phyloP scores from a whole-genome alignment of 2,329 filamentous ascomycete genomes.

The Alternaria conjuncta region DNA sequence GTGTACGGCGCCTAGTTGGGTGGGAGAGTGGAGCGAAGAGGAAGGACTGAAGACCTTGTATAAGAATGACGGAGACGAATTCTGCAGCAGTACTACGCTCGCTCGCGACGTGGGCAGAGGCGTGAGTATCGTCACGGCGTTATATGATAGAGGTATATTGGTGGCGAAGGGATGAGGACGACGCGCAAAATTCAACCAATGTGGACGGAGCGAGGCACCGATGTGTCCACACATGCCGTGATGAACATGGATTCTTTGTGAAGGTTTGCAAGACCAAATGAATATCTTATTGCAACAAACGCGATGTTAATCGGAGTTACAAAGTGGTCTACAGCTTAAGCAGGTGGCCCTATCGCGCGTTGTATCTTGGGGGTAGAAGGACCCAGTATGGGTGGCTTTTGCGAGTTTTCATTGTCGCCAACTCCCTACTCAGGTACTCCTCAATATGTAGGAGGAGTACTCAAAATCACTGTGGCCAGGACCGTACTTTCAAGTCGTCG shows the following conservation, averaged over 20 bases:
- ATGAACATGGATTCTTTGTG: background rate
- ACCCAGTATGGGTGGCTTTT: constrained; percentile 7
- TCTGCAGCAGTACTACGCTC: constrained; percentile 45
- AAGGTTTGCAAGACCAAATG: background rate
- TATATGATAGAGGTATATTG: constrained; percentile 52
- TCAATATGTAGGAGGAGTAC: background rate
- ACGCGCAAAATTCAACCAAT: background rate
- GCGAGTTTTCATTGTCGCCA: background rate
- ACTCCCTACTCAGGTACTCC: background rate
- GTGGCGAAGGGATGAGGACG: constrained; percentile 37
- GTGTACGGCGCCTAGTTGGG: constrained; percentile 44
- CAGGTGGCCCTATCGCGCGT: background rate
- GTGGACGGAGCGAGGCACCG: background rate
- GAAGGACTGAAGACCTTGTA: constrained; percentile 46
- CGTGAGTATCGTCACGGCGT: constrained; percentile 46
- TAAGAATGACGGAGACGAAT: constrained; percentile 39
- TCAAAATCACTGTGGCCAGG: background rate
- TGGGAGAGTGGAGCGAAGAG: constrained; percentile 49
- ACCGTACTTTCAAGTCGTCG: background rate
- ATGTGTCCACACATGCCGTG: background rate
- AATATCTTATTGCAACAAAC: background rate
- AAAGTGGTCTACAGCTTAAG: background rate
- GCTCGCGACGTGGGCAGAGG: constrained; percentile 48
- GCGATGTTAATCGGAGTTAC: background rate
- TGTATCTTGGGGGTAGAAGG: constrained; percentile 1